Conservation (phyloP, 2,329 filamentous ascomycete species). For the Sordariomycetes sp. region DNA sequence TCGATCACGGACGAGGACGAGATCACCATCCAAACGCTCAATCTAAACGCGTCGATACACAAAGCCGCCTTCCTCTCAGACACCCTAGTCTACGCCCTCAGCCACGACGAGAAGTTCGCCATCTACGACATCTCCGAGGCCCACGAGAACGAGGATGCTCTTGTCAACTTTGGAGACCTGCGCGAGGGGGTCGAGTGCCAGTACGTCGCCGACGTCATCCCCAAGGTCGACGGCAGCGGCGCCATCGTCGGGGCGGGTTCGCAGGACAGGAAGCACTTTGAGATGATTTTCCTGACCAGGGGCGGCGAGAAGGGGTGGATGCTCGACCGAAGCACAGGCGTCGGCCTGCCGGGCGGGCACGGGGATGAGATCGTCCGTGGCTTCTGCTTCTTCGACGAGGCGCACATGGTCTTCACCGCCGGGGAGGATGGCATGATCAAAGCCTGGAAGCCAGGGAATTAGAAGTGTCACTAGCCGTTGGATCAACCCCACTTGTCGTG, state of each 20-base stretch:
- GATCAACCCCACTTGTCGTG: conserved; percentile 66
- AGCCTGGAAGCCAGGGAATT: conserved; percentile 36
- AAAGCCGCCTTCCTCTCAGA: conserved; percentile 60
- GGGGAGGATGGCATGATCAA: conserved; percentile 51
- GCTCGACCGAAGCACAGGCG: conserved; percentile 44
- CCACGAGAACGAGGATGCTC: conserved; percentile 47
- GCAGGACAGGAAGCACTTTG: conserved; percentile 54
- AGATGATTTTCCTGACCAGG: conserved; percentile 50
- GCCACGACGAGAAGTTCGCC: conserved; percentile 69
- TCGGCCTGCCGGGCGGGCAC: conserved; percentile 54
- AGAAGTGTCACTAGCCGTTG: neutral
- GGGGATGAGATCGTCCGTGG: conserved; percentile 54
- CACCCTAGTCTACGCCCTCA: conserved; percentile 61
- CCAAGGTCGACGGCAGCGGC: conserved; percentile 47
- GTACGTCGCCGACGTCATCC: conserved; percentile 62
- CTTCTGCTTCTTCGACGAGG: conserved; percentile 55
- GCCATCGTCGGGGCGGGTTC: conserved; percentile 56
- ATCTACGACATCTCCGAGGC: conserved; percentile 62
- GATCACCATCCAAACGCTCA: conserved; percentile 67
- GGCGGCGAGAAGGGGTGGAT: conserved; percentile 36
- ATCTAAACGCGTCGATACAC: conserved; percentile 67
- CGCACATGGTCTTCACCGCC: conserved; percentile 47
- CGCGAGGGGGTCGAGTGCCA: conserved; percentile 57
- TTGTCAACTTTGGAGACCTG: conserved; percentile 58
- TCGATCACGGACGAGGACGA: conserved; percentile 67